Evolutionary conservation across 139 green algal genomes (phyloP).

Genomic region (Coccomyxa sp.): DNA sequence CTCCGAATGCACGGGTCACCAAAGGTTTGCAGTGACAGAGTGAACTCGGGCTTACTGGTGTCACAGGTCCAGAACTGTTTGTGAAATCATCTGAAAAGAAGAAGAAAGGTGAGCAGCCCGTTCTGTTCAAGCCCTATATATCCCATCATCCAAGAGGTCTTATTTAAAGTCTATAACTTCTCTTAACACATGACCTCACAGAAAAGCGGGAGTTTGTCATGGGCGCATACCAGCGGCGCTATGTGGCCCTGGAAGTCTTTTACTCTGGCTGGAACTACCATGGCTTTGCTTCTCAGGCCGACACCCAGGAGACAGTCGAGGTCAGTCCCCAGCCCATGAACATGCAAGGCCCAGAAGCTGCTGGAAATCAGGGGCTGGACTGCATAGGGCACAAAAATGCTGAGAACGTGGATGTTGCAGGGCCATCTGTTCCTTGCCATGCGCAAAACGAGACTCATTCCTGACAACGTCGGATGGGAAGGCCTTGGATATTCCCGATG

Average conservation of each 20-base stretch:
- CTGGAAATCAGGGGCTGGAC: background rate
- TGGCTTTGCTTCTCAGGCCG: constrained; percentile 76
- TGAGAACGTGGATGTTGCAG: constrained; percentile 21
- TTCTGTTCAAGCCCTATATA: too few relatives aligned
- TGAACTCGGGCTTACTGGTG: too few relatives aligned
- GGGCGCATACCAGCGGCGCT: constrained; percentile 30
- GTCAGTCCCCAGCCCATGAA: constrained; percentile 11
- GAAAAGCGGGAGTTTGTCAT: constrained; percentile 5
- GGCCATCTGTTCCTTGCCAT: constrained; percentile 66
- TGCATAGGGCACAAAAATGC: background rate
- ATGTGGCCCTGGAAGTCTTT: constrained; percentile 76
- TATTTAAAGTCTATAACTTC: too few relatives aligned
- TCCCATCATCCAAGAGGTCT: too few relatives aligned
- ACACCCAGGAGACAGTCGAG: constrained; percentile 71
- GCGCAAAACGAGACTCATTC: constrained; percentile 55
- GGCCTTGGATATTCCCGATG: constrained; percentile 66
- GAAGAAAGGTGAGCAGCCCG: too few relatives aligned
- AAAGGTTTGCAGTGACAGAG: too few relatives aligned
- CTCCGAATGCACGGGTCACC: too few relatives aligned
- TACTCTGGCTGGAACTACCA: constrained; percentile 77
- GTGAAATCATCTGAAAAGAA: too few relatives aligned
- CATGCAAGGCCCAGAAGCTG: background rate
- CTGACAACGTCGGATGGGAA: constrained; percentile 34
- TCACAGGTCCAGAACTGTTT: too few relatives aligned
- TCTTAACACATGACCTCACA: background rate